Conservation (phyloP, 1,284 basidiomycete species). For the Ganoderma lingzhi region DNA sequence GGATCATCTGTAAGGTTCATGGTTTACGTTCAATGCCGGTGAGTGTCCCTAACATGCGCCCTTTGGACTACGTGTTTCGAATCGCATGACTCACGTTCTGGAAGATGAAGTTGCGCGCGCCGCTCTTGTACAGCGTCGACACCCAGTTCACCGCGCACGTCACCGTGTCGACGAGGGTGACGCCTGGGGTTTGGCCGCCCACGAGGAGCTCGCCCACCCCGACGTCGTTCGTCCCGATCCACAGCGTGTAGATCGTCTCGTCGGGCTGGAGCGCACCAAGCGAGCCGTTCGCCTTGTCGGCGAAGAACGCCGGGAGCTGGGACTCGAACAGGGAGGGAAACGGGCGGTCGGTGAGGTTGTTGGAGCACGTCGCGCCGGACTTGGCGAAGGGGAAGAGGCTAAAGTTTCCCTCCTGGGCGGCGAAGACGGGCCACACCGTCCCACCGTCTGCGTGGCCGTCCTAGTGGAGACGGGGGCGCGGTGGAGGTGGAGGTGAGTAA, state of each 20-base stretch:
- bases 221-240: conserved; percentile 60
- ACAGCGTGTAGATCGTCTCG: conserved; percentile 56
- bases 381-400: conserved; percentile 51
- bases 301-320: conserved; percentile 48
- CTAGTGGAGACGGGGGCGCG: conserved; percentile 12
- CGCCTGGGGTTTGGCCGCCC: conserved; percentile 44
- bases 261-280: conserved; percentile 37
- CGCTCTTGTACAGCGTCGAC: conserved; percentile 46
- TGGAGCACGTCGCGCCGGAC: conserved; percentile 54
- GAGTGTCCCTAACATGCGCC: neutral
- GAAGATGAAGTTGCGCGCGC: conserved; percentile 56
- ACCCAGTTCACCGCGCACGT: conserved; percentile 54
- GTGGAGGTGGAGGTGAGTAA: neutral
- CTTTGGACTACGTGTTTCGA: neutral
- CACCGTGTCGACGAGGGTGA: conserved; percentile 51
- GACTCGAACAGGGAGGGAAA: conserved; percentile 49
- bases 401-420: conserved; percentile 47
- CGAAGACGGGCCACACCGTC: conserved; percentile 54
- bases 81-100: conserved; percentile 48
- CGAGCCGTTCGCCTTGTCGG: conserved; percentile 39
- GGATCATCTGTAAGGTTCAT: conserved; percentile 40
- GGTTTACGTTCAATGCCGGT: neutral
- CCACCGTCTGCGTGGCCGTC: conserved; percentile 44
- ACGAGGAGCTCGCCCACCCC: conserved; percentile 50
- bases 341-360: conserved; percentile 48